Base-by-base conservation (phyloP, 306 rosid genomes). In the Trifolium fragiferum region DNA sequence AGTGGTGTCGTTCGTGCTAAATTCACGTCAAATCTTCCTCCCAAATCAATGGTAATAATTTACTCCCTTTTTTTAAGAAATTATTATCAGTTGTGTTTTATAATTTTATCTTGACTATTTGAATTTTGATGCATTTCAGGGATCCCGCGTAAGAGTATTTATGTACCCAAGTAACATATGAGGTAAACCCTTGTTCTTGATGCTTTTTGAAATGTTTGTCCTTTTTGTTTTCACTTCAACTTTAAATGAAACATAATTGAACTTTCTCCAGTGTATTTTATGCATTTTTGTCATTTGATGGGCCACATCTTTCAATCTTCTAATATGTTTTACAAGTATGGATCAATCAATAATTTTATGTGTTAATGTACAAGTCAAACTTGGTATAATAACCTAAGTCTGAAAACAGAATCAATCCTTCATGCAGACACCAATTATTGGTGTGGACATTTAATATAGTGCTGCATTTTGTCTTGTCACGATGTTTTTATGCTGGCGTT, bases 161-260 rank as follows among this genome's bases (percentile, higher is more conserved):
- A 89, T 93, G 97, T 93, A 93, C 49, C 98, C 97, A 53, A 91
- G 98, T 83, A 89, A 93, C 66, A 91, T 93, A 23, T 91, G 68
- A 91, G 90, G 97, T 93, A 75, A 60, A 15, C 60, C 18, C 3
- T 0, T n/a, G 20, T 44, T 8, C 2, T 23, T 60, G 23, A 66
- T 70, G 7, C 15, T 27, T 30, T 41, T 2, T 62, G n/a, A 23
- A 20, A 27, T 68, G 59, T 10, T 43, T 63, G 18, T 21, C 9
- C 5, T 25, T 25, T 67, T 20, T 2, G 19, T 23, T 19, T 15
- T 25, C 5, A 3, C 1, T 15, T 11, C 12, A 8, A 20, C n/a
- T 33, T 37, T 20, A 54, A 10, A 4, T 11, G 41, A 14, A 53
- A 4, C n/a, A 11, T 6, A 54, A 0, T 50, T 38, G 14, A 18